Evolutionary conservation across 352 stramenopile species (phyloP).

Genomic region (Globisporangium spiculum): DNA sequence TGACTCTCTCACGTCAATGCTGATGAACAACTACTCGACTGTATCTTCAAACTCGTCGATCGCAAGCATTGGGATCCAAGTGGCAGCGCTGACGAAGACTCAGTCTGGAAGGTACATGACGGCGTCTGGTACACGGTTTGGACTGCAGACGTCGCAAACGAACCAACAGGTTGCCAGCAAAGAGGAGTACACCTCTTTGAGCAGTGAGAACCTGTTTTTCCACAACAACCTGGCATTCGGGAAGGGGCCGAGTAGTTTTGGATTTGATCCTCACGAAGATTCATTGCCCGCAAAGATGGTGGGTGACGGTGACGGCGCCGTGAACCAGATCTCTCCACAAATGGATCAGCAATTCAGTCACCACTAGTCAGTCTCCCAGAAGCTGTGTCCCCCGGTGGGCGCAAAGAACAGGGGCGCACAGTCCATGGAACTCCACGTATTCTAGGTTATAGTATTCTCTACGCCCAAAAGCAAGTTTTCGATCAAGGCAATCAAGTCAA

Average conservation of each 20-base stretch:
- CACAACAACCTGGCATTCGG: constrained; percentile 8
- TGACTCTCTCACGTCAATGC: constrained; percentile 16
- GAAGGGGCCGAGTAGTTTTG: constrained; percentile 8
- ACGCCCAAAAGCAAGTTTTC: constrained; percentile 5
- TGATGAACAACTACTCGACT: constrained; percentile 17
- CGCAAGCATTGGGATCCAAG: constrained; percentile 17
- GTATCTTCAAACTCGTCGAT: constrained; percentile 19
- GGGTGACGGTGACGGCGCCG: neutral
- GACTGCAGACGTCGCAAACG: neutral
- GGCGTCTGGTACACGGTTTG: constrained; percentile 4
- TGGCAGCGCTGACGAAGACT: constrained; percentile 15
- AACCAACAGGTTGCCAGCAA: constrained; percentile 2
- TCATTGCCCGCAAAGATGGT: neutral
- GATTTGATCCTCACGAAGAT: constrained; percentile 9
- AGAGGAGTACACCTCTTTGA: constrained; percentile 11
- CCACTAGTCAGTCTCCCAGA: neutral
- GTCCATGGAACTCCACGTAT: neutral
- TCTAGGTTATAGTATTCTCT: constrained; percentile 6
- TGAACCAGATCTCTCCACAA: neutral
- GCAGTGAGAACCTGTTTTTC: constrained; percentile 13
- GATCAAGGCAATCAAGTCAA: constrained; percentile 1
- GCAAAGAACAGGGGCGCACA: neutral
- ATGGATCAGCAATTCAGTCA: constrained; percentile 8
- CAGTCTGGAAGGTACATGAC: constrained; percentile 10
- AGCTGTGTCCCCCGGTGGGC: neutral